Conservation (phyloP, 768 basidiomycete species). For the Boletus tylopilopsis region DNA sequence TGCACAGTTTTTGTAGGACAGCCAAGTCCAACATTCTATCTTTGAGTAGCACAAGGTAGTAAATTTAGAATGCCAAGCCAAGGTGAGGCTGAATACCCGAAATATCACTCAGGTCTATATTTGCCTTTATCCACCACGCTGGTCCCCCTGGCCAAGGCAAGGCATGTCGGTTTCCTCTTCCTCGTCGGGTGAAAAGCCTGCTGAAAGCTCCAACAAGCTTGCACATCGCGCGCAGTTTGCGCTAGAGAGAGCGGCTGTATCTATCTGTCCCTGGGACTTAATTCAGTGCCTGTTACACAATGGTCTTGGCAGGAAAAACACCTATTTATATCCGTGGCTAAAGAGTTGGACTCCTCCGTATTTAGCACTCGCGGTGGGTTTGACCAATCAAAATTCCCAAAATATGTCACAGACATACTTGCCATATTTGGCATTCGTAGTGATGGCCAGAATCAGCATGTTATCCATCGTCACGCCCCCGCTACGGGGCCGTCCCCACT, state of each 20-base stretch:
- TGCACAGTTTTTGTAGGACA: constrained; percentile 38
- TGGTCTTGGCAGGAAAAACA: constrained; percentile 26
- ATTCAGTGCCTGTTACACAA: constrained; percentile 30
- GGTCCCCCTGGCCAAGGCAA: not conserved
- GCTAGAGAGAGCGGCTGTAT: not conserved
- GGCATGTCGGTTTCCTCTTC: too few species aligned
- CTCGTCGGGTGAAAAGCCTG: not conserved
- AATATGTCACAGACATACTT: not conserved
- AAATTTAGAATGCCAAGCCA: constrained; percentile 45
- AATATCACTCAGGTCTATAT: constrained; percentile 17
- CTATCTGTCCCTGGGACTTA: constrained; percentile 16
- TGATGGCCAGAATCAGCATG: too few species aligned
- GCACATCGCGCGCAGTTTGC: too few species aligned
- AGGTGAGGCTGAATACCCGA: constrained; percentile 36
- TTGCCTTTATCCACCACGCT: constrained; percentile 14
- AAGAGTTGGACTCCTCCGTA: too few species aligned
- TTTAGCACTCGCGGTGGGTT: constrained; percentile 9
- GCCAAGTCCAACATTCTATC: constrained; percentile 46
- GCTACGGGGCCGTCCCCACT: constrained; percentile 4
- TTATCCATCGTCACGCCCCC: constrained; percentile 2
- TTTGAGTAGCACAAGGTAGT: constrained; percentile 36
- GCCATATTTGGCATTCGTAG: constrained; percentile 14
- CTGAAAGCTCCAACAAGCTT: too few species aligned
- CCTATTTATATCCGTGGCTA: constrained; percentile 25
- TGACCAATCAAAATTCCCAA: constrained; percentile 23